phyloP scores from a whole-genome alignment of 2,329 filamentous ascomycete species.

The Colletotrichum australisinense region DNA sequence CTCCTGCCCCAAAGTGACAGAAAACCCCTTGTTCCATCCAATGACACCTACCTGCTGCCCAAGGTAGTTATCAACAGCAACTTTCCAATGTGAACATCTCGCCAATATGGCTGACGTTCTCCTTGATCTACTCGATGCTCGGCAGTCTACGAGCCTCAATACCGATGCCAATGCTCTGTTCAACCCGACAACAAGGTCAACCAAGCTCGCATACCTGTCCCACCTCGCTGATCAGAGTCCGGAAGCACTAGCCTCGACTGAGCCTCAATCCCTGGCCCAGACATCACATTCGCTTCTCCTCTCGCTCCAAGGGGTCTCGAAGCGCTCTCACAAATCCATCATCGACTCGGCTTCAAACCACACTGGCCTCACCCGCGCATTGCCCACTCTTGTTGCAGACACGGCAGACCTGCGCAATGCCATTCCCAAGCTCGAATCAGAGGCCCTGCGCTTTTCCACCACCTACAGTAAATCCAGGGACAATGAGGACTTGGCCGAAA shows the following conservation, averaged over 20 bases:
- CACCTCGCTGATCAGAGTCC: conserved; percentile 83
- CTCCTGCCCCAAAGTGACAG: background rate
- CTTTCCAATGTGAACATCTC: background rate
- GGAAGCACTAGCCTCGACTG: conserved; percentile 76
- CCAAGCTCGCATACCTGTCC: conserved; percentile 74
- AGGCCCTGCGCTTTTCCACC: conserved; percentile 82
- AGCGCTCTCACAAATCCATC: conserved; percentile 87
- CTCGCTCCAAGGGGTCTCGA: conserved; percentile 87
- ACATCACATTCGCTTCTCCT: conserved; percentile 83
- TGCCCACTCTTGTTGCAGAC: conserved; percentile 77
- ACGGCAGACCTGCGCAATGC: conserved; percentile 75
- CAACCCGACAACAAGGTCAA: conserved; percentile 2
- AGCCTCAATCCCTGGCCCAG: conserved; percentile 84
- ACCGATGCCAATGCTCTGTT: background rate
- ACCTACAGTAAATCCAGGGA: conserved; percentile 82
- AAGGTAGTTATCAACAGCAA: background rate
- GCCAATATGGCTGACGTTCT: conserved; percentile 75
- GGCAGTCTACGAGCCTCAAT: conserved; percentile 39
- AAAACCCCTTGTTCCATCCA: background rate
- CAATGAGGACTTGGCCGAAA: conserved; percentile 75
- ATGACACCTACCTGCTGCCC: background rate
- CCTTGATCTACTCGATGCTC: conserved; percentile 69
- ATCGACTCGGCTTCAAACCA: conserved; percentile 85
- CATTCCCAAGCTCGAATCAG: conserved; percentile 82
- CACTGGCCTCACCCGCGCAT: conserved; percentile 74